These are phyloP conservation scores for Orbilia ellipsospora DNA, from an alignment of 2,329 filamentous ascomycete genomes.

Conservation along the genomic window DNA sequence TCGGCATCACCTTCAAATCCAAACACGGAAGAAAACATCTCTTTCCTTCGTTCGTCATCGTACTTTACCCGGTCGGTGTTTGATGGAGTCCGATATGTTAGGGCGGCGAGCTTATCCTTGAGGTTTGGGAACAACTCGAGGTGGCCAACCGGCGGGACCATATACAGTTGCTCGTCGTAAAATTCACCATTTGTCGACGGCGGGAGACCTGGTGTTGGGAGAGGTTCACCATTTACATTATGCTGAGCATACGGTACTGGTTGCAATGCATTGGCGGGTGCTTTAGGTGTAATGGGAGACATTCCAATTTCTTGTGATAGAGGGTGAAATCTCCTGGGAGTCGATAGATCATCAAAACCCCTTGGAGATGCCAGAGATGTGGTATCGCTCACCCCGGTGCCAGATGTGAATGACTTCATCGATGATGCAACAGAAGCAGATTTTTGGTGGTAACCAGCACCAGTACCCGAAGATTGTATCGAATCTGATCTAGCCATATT, in stretches of 20 bases:
- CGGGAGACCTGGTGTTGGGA: conserved; percentile 40
- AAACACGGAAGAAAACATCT: conserved; percentile 95
- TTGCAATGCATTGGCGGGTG: conserved; percentile 53
- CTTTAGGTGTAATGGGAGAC: conserved; percentile 60
- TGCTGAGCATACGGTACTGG: conserved; percentile 49
- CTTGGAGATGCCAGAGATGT: conserved; percentile 63
- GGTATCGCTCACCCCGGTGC: conserved; percentile 58
- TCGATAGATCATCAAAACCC: conserved; percentile 57
- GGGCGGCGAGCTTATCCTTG: conserved; percentile 63
- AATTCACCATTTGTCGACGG: conserved; percentile 51
- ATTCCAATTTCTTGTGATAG: conserved; percentile 59
- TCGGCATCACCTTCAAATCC: conserved; percentile 90
- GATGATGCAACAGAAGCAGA: conserved; percentile 72
- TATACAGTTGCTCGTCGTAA: conserved; percentile 52
- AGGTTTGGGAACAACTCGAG: conserved; percentile 65
- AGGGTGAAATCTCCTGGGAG: conserved; percentile 57
- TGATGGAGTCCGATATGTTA: conserved; percentile 61
- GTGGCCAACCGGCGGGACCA: conserved; percentile 49
- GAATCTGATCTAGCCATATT: conserved; percentile 56
- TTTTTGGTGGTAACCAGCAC: conserved; percentile 50
- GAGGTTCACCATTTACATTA: conserved; percentile 49
- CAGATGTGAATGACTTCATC: conserved; percentile 63
- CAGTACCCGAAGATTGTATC: conserved; percentile 48
- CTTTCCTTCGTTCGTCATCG: conserved; percentile 78
- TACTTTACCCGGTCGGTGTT: conserved; percentile 55